These are phyloP conservation scores for Xylaria venustula DNA, from an alignment of 495 filamentous ascomycete species.

Conservation along the genomic window DNA sequence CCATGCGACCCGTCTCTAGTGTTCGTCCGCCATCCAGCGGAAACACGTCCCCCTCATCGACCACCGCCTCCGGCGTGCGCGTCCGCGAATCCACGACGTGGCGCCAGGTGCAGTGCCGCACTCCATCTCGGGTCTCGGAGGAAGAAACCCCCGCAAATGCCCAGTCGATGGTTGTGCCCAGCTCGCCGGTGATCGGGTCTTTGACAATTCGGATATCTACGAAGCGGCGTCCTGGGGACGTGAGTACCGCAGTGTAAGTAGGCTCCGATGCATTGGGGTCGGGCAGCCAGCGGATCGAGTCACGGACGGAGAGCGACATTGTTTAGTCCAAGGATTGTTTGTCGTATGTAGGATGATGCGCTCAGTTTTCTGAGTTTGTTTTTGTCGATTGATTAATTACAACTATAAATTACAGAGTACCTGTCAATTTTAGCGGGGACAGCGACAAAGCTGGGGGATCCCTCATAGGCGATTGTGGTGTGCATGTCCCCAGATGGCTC, in stretches of 20 bases:
- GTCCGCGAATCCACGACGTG: slow-evolving; percentile 55
- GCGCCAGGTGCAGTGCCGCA: slow-evolving; percentile 40
- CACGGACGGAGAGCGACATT: slow-evolving; percentile 38
- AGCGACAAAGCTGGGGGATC: too few relatives aligned
- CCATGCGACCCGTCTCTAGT: slow-evolving; percentile 51
- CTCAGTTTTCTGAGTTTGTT: too few relatives aligned
- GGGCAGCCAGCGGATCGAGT: slow-evolving; percentile 45
- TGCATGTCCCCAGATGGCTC: too few relatives aligned
- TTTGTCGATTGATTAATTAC: too few relatives aligned
- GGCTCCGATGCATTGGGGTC: slow-evolving; percentile 37
- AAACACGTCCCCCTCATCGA: slow-evolving; percentile 54
- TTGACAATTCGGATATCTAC: slow-evolving; percentile 47
- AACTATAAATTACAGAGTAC: too few relatives aligned
- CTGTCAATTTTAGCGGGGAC: too few relatives aligned
- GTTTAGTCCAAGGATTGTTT: too few relatives aligned
- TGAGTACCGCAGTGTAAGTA: slow-evolving; percentile 47
- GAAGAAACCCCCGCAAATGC: slow-evolving; percentile 53
- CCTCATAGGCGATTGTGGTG: too few relatives aligned
- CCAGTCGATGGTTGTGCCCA: slow-evolving; percentile 41
- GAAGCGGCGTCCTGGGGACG: slow-evolving; percentile 41
- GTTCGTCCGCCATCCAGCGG: slow-evolving; percentile 33
- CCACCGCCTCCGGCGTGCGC: slow-evolving; percentile 24
- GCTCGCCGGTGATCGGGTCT: slow-evolving; percentile 5
- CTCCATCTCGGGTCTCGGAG: slow-evolving; percentile 4
- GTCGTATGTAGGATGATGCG: too few relatives aligned